phyloP scores from a whole-genome alignment of 2,329 filamentous ascomycete genomes.

The Cercospora zeina region DNA sequence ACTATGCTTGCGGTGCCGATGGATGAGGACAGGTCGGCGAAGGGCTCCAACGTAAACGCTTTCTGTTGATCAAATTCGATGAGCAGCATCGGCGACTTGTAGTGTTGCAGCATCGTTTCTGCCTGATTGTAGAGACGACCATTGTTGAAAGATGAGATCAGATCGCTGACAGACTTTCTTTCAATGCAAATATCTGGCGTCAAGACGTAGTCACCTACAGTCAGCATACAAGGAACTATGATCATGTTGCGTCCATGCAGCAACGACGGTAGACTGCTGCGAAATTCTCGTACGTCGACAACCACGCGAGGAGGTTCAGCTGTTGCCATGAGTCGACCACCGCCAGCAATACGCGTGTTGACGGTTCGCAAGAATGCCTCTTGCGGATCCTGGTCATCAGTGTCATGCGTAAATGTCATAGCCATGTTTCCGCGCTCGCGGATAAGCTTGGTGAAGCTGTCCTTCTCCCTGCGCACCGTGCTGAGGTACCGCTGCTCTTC shows the following conservation, averaged over 20 bases:
- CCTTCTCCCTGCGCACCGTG: conserved; percentile 88
- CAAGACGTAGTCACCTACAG: conserved; percentile 93
- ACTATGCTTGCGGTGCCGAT: conserved; percentile 62
- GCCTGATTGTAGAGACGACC: conserved; percentile 89
- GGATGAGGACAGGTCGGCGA: conserved; percentile 57
- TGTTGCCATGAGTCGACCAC: conserved; percentile 79
- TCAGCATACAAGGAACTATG: conserved; percentile 91
- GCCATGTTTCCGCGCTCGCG: conserved; percentile 91
- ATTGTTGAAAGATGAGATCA: conserved; percentile 88
- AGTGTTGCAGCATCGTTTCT: conserved; percentile 92
- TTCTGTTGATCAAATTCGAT: conserved; percentile 99
- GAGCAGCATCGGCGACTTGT: conserved; percentile 83
- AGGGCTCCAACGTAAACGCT: conserved; percentile 80
- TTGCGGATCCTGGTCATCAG: conserved; percentile 73
- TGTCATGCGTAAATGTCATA: conserved; percentile 74
- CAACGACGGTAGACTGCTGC: conserved; percentile 86
- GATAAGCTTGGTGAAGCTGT: conserved; percentile 91
- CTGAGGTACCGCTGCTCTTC: conserved; percentile 94
- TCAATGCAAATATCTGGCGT: conserved; percentile 90
- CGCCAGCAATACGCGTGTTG: conserved; percentile 94
- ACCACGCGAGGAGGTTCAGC: conserved; percentile 86
- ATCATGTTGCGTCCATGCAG: conserved; percentile 85
- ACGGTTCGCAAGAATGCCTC: conserved; percentile 91
- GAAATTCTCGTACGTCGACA: conserved; percentile 93
- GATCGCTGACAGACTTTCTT: conserved; percentile 86